Conservation (phyloP, 176 grass and related monocot species). For the Areca catechu region DNA sequence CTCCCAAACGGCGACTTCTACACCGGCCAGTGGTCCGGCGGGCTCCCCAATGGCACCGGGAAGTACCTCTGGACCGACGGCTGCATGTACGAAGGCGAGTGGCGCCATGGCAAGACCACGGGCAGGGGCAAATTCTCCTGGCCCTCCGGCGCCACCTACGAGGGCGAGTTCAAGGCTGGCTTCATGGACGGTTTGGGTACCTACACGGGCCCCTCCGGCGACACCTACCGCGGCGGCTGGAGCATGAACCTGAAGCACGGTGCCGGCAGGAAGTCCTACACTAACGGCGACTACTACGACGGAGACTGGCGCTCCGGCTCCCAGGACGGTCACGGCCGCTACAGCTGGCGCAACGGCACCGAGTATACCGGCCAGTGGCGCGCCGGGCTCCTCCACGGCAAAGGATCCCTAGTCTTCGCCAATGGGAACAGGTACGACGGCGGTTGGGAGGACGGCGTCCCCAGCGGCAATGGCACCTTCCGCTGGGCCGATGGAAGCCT, state of each 20-base stretch:
- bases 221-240: slow-evolving; percentile 12
- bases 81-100: slow-evolving; percentile 20
- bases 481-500: slow-evolving; percentile 73
- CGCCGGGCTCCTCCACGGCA: slow-evolving; percentile 7
- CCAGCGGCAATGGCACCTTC: slow-evolving; percentile 65
- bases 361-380: slow-evolving; percentile 15
- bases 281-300: slow-evolving; percentile 18
- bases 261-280: slow-evolving; percentile 8
- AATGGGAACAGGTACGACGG: slow-evolving; percentile 56
- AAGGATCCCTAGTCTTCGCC: background rate
- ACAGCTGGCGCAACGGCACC: slow-evolving; percentile 8
- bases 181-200: slow-evolving; percentile 18
- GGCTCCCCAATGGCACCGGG: slow-evolving; percentile 7
- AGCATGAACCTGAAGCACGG: slow-evolving; percentile 21
- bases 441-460: slow-evolving; percentile 76
- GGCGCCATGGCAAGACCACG: slow-evolving; percentile 15
- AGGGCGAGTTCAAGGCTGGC: slow-evolving; percentile 19
- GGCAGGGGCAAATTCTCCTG: slow-evolving; percentile 16
- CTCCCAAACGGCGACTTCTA: slow-evolving; percentile 12
- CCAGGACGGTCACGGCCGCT: slow-evolving; percentile 17
- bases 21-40: slow-evolving; percentile 9
- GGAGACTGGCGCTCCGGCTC: slow-evolving; percentile 21
- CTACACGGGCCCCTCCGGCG: slow-evolving; percentile 5
- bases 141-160: slow-evolving; percentile 15
- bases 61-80: slow-evolving; percentile 16